These are phyloP conservation scores for Dioscorea dumetorum DNA, from an alignment of 106 monocot genomes.

Conservation along the genomic window DNA sequence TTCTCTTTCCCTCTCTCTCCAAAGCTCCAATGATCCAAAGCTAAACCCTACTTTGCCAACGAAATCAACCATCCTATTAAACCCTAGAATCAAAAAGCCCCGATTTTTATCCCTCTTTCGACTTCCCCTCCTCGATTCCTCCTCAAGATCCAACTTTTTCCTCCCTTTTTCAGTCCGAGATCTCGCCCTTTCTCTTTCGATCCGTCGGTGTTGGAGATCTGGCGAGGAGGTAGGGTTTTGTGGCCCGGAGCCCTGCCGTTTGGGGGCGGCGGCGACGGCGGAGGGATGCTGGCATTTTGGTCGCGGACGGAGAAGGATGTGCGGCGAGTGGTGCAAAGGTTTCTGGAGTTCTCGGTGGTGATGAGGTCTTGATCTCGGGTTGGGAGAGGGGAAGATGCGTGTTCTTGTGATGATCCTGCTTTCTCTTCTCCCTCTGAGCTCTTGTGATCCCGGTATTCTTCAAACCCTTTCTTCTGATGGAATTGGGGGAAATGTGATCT, in stretches of 20 bases:
- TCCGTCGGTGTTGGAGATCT: background rate
- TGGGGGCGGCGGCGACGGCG: constrained; percentile 4
- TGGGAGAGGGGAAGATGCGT: constrained; percentile 8
- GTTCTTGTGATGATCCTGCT: constrained; percentile 6
- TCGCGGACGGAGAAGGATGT: background rate
- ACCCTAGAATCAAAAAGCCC: too few species aligned
- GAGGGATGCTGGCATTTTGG: background rate
- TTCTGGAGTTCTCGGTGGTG: background rate
- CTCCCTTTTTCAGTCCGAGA: background rate
- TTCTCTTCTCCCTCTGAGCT: background rate
- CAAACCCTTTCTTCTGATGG: background rate
- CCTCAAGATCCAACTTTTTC: background rate
- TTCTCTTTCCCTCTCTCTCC: too few species aligned
- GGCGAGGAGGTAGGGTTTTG: constrained; percentile 7
- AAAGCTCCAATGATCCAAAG: too few species aligned
- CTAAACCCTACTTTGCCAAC: too few species aligned
- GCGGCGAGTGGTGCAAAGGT: background rate
- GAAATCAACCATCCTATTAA: too few species aligned
- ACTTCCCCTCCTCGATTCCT: background rate
- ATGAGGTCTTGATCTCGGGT: background rate
- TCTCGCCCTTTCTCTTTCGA: background rate
- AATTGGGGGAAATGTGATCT: background rate
- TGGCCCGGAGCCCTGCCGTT: background rate
- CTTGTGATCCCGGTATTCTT: constrained; percentile 3
- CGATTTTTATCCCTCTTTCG: too few species aligned